These are phyloP conservation scores for Termitomyces sp. DNA, from an alignment of 768 basidiomycete genomes.

Conservation along the genomic window DNA sequence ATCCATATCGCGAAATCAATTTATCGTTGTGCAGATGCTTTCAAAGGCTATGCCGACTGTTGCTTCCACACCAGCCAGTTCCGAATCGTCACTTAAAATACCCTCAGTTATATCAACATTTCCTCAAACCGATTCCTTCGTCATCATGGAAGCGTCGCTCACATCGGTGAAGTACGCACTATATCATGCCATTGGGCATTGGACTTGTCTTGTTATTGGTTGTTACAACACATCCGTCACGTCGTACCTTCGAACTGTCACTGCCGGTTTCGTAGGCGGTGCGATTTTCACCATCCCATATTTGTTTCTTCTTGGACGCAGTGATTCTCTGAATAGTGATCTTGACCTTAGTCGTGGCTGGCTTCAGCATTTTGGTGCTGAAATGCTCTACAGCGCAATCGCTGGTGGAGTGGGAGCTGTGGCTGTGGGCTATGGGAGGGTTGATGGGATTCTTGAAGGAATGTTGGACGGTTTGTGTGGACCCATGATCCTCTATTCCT, in stretches of 20 bases:
- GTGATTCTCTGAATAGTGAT: neutral
- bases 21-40: neutral
- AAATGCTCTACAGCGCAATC: neutral
- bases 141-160: constrained; percentile 17
- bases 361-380: neutral
- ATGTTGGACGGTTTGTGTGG: neutral
- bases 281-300: constrained; percentile 19
- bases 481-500: neutral
- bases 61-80: neutral
- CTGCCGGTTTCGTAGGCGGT: constrained; percentile 16
- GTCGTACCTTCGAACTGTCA: constrained; percentile 2
- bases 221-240: neutral
- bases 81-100: neutral
- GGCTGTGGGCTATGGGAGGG: neutral
- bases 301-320: constrained; percentile 12
- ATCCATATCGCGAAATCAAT: neutral
- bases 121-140: constrained; percentile 11
- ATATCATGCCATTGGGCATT: constrained; percentile 16
- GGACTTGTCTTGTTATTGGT: neutral
- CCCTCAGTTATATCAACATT: neutral
- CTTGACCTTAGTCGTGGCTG: neutral
- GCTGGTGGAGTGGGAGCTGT: neutral
- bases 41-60: neutral
- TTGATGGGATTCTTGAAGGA: neutral
- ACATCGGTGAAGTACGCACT: constrained; percentile 21